phyloP scores from a whole-genome alignment of 163 green algal genomes.

The Chlorella variabilis region DNA sequence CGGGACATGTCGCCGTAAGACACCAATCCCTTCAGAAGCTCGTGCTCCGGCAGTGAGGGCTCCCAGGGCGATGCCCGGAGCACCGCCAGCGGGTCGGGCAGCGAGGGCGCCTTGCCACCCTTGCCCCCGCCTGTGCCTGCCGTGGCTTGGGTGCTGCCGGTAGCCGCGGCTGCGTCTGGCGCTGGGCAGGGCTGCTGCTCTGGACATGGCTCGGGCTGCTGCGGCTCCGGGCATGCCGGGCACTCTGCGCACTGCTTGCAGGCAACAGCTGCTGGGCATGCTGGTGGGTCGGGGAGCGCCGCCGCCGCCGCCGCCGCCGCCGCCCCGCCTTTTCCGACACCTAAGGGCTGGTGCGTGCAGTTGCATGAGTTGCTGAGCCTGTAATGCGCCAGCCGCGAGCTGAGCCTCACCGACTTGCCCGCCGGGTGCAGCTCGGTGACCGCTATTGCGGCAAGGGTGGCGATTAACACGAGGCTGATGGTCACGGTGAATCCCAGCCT shows the following conservation, averaged over 20 bases:
- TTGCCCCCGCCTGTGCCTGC: neutral
- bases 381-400: neutral
- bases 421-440: neutral
- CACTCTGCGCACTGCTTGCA: neutral
- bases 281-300: too few species aligned
- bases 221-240: neutral
- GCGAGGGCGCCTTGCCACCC: neutral
- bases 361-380: neutral
- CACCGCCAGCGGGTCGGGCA: neutral
- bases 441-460: neutral
- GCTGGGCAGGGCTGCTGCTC: too few species aligned
- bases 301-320: too few species aligned
- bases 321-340: neutral
- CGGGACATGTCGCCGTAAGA: slow-evolving; percentile 3
- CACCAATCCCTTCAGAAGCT: slow-evolving; percentile 4
- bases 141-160: neutral
- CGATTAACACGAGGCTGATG: too few species aligned
- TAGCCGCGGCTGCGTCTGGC: too few species aligned
- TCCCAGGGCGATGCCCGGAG: neutral
- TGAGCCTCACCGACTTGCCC: neutral
- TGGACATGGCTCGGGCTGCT: too few species aligned
- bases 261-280: too few species aligned
- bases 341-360: neutral
- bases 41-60: neutral
- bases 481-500: too few species aligned